Percentiles rank a stretch among this genome's conserved stretches.
phyloP scores from a whole-genome alignment of 2,329 filamentous ascomycete species.

The Penicillium rolfsii region DNA sequence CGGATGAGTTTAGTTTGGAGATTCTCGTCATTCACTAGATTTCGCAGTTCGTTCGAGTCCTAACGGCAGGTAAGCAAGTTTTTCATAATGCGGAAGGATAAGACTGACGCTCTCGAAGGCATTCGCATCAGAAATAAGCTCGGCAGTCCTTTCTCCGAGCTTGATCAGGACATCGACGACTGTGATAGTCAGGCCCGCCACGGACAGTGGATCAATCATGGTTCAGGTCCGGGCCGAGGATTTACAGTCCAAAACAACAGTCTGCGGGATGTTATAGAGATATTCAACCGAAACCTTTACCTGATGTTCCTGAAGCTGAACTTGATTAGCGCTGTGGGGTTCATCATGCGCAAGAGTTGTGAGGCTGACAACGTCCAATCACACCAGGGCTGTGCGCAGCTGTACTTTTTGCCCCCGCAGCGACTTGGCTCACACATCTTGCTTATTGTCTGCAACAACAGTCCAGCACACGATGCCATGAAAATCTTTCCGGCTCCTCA shows the following conservation, averaged over 20 bases:
- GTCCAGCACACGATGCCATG: background rate
- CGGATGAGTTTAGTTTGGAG: constrained; percentile 10
- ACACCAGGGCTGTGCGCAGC: background rate
- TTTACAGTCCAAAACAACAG: background rate
- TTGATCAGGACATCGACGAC: constrained; percentile 11
- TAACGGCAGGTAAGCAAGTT: background rate
- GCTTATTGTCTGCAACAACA: background rate
- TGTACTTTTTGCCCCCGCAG: constrained; percentile 1
- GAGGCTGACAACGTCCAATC: constrained; percentile 7
- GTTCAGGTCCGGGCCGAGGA: background rate
- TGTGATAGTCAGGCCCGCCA: constrained; percentile 9
- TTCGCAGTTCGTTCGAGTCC: constrained; percentile 11
- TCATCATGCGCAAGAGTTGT: background rate
- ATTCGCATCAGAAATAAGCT: constrained; percentile 9
- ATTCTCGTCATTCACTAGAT: constrained; percentile 15
- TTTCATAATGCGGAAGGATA: background rate
- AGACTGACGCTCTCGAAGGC: constrained; percentile 10
- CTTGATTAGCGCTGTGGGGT: background rate
- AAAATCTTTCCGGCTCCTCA: background rate
- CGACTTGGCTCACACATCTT: background rate
- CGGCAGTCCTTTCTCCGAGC: constrained; percentile 6
- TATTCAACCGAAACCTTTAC: background rate
- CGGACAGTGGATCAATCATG: constrained; percentile 13
- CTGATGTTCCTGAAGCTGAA: background rate
- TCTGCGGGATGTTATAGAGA: background rate